Evolutionary conservation across 345 rosid species (phyloP), one percentile per base, ranked within the genome.

Genomic region (Angophora floribunda): DNA sequence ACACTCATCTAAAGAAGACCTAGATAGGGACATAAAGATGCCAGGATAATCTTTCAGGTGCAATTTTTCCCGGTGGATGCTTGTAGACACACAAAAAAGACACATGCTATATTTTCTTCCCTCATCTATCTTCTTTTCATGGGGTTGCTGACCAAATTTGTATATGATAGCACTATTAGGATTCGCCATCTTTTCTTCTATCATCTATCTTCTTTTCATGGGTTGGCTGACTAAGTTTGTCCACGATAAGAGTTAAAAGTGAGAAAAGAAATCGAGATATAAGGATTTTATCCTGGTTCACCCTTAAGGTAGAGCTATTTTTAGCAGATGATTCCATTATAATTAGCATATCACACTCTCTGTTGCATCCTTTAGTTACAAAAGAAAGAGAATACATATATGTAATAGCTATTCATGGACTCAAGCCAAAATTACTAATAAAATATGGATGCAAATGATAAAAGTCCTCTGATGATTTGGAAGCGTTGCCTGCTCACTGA

Each of bases 201-300:
- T n/a, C 75, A n/a, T 63, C 75, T 14, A n/a, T 63, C 41, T n/a
- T 13, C 75, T 63, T 63, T n/a, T 63, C 75, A 13, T n/a, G 7
- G 75, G 41, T 17, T 63, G 75, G 75, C 19, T 63, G 17, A n/a
- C 75, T 63, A 63, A n/a, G 19, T 63, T 63, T 13, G 36, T 3
- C 3, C 13, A 63, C 13, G 36, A 63, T 63, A 1, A 22, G 28
- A 21, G 7, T 4, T 36, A 55, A 55, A 9, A 22, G 13, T 4
- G 28, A 55, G 3, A 22, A 55, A 9, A 55, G 26, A 55, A 55
- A 55, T 55, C 13, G 7, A 55, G 61, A 55, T 4, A 55, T 12
- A 4, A 55, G 2, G 1, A 21, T 22, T 55, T 55, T 9, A 55
- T 55, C 28, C 0, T 22, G 12, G 1, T 21, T 55, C 4, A 55